A percentile compares a stretch with the other conserved stretches of the same genome.
These are phyloP conservation scores for Coelastrella sp. DNA, from an alignment of 139 green algal genomes.

Conservation along the genomic window DNA sequence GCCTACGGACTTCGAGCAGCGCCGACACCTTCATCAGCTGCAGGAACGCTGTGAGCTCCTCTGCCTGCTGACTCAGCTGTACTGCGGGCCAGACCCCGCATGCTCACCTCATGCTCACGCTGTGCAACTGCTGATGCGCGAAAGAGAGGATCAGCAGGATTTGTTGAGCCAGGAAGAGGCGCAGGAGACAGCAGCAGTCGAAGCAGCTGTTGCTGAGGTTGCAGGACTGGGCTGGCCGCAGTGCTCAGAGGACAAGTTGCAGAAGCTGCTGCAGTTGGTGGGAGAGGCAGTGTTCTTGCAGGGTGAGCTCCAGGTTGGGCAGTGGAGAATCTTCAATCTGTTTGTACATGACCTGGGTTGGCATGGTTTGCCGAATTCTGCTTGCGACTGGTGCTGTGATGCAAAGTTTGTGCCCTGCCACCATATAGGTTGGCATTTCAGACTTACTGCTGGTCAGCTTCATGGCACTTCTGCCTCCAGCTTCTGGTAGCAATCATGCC, in stretches of 20 bases:
- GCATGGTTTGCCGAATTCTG: no score
- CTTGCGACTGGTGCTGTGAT: no score
- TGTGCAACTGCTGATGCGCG: neutral
- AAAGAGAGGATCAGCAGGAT: neutral
- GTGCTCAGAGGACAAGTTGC: constrained; percentile 59
- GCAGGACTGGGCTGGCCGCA: constrained; percentile 44
- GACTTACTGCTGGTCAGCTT: no score
- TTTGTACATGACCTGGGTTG: no score
- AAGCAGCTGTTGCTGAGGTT: neutral
- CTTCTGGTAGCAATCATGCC: no score
- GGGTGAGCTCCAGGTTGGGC: neutral
- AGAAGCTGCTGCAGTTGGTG: constrained; percentile 63
- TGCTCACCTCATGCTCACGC: neutral
- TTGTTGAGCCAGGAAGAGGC: neutral
- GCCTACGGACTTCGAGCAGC: neutral
- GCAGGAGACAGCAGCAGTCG: neutral
- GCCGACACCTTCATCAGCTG: constrained; percentile 47
- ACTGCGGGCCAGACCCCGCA: constrained; percentile 53
- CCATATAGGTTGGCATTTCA: no score
- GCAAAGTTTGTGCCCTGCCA: no score
- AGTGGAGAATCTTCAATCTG: no score
- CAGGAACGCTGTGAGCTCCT: constrained; percentile 72
- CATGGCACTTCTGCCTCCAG: no score
- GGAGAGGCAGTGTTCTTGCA: constrained; percentile 53
- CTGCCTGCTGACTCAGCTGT: constrained; percentile 68